Percentiles rank a stretch among this genome's conserved stretches.
phyloP scores from a whole-genome alignment of 768 basidiomycete genomes.

The Pleurotus platypus region DNA sequence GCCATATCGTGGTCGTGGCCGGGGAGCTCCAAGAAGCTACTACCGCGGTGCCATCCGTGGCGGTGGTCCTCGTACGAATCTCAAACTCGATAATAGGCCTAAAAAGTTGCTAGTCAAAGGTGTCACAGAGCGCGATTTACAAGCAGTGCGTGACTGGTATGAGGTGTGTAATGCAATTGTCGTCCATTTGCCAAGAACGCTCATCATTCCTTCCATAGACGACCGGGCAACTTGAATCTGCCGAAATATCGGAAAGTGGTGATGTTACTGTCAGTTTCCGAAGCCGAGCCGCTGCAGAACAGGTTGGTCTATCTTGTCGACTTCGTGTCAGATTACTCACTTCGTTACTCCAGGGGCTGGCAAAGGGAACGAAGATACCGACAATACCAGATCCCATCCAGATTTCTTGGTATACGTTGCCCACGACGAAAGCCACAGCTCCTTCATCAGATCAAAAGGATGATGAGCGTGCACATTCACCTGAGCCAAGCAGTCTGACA shows the following conservation, averaged over 20 bases:
- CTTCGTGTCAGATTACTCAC: slow-evolving; percentile 9
- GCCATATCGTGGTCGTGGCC: slow-evolving; percentile 67
- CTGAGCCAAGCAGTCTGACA: slow-evolving; percentile 22
- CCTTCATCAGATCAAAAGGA: slow-evolving; percentile 13
- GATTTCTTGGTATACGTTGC: slow-evolving; percentile 54
- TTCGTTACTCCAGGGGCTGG: slow-evolving; percentile 48
- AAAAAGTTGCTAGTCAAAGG: slow-evolving; percentile 77
- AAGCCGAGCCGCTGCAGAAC: slow-evolving; percentile 71
- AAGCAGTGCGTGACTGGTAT: slow-evolving; percentile 78
- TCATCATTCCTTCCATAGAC: slow-evolving; percentile 37
- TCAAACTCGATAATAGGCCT: slow-evolving; percentile 90
- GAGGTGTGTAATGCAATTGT: slow-evolving; percentile 45
- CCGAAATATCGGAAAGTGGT: slow-evolving; percentile 51
- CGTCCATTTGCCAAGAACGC: background rate
- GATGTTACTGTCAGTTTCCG: slow-evolving; percentile 68
- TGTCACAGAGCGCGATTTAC: slow-evolving; percentile 44
- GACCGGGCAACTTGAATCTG: slow-evolving; percentile 65
- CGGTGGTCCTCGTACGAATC: slow-evolving; percentile 62
- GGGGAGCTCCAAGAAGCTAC: slow-evolving; percentile 55
- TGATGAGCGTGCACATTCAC: slow-evolving; percentile 13
- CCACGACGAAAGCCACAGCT: slow-evolving; percentile 14
- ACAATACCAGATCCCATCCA: slow-evolving; percentile 56
- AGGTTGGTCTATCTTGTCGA: slow-evolving; percentile 36
- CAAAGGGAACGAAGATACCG: slow-evolving; percentile 68
- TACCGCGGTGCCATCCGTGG: slow-evolving; percentile 65